Evolutionary conservation across 2,329 filamentous ascomycete species (phyloP).

Genomic region (Epichloe hybrida): DNA sequence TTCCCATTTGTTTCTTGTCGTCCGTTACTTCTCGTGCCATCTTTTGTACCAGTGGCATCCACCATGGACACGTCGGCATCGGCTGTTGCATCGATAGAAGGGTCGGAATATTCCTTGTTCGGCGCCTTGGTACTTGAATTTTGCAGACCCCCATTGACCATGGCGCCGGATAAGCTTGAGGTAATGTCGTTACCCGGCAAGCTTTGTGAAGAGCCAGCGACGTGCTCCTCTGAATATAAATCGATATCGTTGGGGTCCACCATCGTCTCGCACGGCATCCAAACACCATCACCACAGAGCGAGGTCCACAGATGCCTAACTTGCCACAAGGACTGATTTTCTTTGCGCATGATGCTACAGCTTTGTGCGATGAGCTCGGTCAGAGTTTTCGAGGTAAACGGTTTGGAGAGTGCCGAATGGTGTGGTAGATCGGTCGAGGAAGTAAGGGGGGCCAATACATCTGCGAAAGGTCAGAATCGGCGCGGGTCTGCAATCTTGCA

Average conservation of each 20-base stretch:
- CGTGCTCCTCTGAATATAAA: slow-evolving; percentile 36
- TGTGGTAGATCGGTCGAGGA: slow-evolving; percentile 59
- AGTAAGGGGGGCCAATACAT: slow-evolving; percentile 59
- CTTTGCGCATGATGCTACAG: slow-evolving; percentile 58
- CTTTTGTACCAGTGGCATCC: slow-evolving; percentile 3
- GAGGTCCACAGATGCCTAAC: slow-evolving; percentile 61
- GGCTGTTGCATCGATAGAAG: not conserved
- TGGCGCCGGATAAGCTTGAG: slow-evolving; percentile 3
- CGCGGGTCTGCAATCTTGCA: not conserved
- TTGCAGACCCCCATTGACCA: slow-evolving; percentile 13
- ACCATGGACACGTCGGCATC: slow-evolving; percentile 12
- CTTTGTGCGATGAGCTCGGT: slow-evolving; percentile 58
- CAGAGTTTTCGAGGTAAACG: slow-evolving; percentile 62
- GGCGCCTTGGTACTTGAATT: not conserved
- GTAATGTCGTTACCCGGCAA: slow-evolving; percentile 12
- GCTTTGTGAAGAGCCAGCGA: slow-evolving; percentile 23
- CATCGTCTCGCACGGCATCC: slow-evolving; percentile 48
- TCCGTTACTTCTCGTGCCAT: slow-evolving; percentile 2
- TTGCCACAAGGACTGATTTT: slow-evolving; percentile 58
- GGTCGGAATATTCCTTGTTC: not conserved
- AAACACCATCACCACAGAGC: slow-evolving; percentile 61
- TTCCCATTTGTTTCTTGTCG: not conserved
- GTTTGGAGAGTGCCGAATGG: slow-evolving; percentile 60
- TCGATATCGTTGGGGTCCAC: slow-evolving; percentile 41
- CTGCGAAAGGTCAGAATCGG: slow-evolving; percentile 29